Percentiles rank a stretch among this genome's conserved stretches.
Conservation (phyloP, 208 protist genomes). For the Trypanosoma cruzi region DNA sequence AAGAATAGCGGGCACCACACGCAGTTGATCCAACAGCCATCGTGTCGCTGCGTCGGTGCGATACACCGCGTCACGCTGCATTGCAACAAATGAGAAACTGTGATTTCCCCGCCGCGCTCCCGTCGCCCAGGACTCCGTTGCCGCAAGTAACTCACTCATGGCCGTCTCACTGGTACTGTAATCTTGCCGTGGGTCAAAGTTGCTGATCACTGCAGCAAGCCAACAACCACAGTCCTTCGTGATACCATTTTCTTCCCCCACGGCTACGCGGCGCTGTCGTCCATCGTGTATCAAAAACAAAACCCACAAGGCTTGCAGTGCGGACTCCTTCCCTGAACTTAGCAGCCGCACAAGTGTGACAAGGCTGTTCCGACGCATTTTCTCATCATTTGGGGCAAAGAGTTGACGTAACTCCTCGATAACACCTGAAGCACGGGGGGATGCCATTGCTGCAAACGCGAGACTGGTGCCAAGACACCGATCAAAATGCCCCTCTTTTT, state of each 20-base stretch:
- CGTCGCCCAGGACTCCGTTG: neutral
- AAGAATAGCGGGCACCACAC: constrained; percentile 22
- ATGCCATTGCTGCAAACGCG: constrained; percentile 1
- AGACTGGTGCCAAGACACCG: neutral
- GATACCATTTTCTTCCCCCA: neutral
- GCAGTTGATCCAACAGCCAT: constrained; percentile 28
- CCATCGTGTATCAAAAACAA: constrained; percentile 15
- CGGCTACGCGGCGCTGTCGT: neutral
- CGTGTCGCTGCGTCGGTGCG: constrained; percentile 3
- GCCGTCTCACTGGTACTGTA: neutral
- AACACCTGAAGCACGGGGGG: neutral
- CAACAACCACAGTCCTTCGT: constrained; percentile 1
- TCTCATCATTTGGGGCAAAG: constrained; percentile 15
- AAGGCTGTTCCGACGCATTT: constrained; percentile 1
- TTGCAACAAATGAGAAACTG: neutral
- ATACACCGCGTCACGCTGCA: constrained; percentile 10
- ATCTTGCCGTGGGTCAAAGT: constrained; percentile 18
- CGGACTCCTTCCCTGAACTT: neutral
- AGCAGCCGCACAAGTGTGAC: constrained; percentile 15
- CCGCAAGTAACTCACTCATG: neutral
- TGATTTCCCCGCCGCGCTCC: neutral
- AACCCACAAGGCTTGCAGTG: constrained; percentile 16
- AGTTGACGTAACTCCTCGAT: constrained; percentile 1
- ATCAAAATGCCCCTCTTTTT: neutral
- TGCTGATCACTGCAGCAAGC: constrained; percentile 15